A percentile compares a stretch with the other conserved stretches of the same genome.
Evolutionary conservation across 768 basidiomycete species (phyloP).

Genomic region (Pleurotus platypus): DNA sequence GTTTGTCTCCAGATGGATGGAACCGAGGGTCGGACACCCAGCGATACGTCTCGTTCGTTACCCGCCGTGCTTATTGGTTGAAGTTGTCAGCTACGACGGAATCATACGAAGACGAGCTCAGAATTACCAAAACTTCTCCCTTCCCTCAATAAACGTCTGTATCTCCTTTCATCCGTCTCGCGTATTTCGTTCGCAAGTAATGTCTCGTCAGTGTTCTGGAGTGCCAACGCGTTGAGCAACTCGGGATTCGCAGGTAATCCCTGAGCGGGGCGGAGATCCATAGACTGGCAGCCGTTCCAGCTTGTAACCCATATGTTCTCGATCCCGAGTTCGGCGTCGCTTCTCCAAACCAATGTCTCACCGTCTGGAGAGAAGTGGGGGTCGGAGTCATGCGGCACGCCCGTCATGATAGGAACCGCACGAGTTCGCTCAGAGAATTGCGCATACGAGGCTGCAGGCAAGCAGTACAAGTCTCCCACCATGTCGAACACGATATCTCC

Average conservation of each 20-base stretch:
- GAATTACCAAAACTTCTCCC: conserved; percentile 43
- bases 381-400: conserved; percentile 68
- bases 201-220: conserved; percentile 39
- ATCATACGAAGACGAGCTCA: too few relatives aligned
- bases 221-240: conserved; percentile 29
- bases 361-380: conserved; percentile 72
- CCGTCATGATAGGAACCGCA: conserved; percentile 59
- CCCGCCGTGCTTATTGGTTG: conserved; percentile 32
- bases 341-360: conserved; percentile 61
- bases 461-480: conserved; percentile 71
- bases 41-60: conserved; percentile 75
- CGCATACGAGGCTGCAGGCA: conserved; percentile 38
- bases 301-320: conserved; percentile 73
- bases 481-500: conserved; percentile 77
- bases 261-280: conserved; percentile 42
- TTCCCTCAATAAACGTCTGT: conserved; percentile 50
- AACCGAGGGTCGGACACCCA: conserved; percentile 69
- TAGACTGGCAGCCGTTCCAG: conserved; percentile 63
- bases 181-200: conserved; percentile 44
- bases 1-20: conserved; percentile 58
- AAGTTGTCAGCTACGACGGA: background rate
- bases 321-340: conserved; percentile 68
- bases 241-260: conserved; percentile 17
- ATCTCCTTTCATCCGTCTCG: conserved; percentile 46
- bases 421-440: conserved; percentile 12